Percentiles rank a stretch among this genome's conserved stretches.
phyloP scores from a whole-genome alignment of 2,329 filamentous ascomycete genomes.

The Fonsecaea nubica region DNA sequence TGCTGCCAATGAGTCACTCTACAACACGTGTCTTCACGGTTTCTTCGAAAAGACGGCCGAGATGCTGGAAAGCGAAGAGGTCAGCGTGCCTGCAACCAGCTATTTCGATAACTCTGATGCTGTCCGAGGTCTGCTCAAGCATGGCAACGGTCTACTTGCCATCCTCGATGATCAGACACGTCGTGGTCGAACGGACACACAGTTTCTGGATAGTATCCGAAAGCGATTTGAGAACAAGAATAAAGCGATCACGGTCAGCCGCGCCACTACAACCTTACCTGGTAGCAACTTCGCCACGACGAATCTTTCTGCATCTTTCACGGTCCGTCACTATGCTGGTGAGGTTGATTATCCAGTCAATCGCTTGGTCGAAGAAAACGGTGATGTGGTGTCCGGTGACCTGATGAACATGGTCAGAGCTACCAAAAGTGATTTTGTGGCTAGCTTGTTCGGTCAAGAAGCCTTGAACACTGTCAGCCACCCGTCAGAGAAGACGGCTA shows the following conservation, averaged over 20 bases:
- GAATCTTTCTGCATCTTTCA: conserved; percentile 80
- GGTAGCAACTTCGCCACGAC: conserved; percentile 90
- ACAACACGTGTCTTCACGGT: conserved; percentile 90
- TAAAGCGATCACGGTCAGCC: conserved; percentile 80
- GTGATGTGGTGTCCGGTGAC: conserved; percentile 93
- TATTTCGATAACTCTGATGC: conserved; percentile 98
- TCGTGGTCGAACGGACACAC: conserved; percentile 83
- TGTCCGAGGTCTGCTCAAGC: conserved; percentile 87
- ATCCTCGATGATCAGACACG: conserved; percentile 96
- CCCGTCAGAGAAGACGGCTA: conserved; percentile 84
- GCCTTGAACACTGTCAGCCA: conserved; percentile 92
- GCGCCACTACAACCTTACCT: conserved; percentile 75
- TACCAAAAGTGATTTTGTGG: conserved; percentile 86
- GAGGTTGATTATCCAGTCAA: conserved; percentile 93
- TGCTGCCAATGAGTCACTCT: conserved; percentile 87
- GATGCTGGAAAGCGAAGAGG: conserved; percentile 91
- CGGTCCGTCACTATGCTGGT: conserved; percentile 92
- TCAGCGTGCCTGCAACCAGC: conserved; percentile 85
- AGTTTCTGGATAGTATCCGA: conserved; percentile 86
- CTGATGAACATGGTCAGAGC: conserved; percentile 91
- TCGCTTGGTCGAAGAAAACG: conserved; percentile 91
- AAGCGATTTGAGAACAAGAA: conserved; percentile 97
- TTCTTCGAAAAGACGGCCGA: conserved; percentile 97
- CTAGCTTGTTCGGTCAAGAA: conserved; percentile 93
- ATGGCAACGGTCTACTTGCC: conserved; percentile 88